Conservation (phyloP, 352 stramenopile species). For the Globisporangium rhizosaccharum region DNA sequence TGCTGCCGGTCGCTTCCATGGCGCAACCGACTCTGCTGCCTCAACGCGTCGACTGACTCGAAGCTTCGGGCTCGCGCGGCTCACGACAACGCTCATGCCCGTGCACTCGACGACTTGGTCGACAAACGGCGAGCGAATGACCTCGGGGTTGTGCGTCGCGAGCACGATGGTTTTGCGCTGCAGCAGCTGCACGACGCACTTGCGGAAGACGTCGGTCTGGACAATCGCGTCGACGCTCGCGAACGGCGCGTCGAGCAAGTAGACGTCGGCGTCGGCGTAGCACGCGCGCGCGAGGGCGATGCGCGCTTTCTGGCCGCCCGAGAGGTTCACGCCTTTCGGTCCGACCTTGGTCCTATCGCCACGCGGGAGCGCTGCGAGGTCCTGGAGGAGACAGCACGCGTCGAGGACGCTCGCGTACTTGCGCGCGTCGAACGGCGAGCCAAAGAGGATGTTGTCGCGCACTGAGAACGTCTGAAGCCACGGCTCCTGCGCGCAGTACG, state of each 20-base stretch:
- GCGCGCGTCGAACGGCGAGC: slow-evolving; percentile 45
- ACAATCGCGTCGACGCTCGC: slow-evolving; percentile 47
- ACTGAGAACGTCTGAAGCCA: slow-evolving; percentile 82
- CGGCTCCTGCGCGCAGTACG: slow-evolving; percentile 47
- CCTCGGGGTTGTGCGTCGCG: slow-evolving; percentile 44
- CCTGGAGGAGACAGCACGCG: slow-evolving; percentile 17
- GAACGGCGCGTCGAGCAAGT: slow-evolving; percentile 42
- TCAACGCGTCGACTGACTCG: slow-evolving; percentile 1
- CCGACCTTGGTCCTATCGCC: slow-evolving; percentile 49
- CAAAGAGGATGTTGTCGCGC: slow-evolving; percentile 86
- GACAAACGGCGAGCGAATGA: slow-evolving; percentile 31
- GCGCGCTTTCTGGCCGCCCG: slow-evolving; percentile 43
- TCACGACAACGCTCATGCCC: neutral
- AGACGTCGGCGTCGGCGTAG: slow-evolving; percentile 45
- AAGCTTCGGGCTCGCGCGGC: neutral
- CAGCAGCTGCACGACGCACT: slow-evolving; percentile 41
- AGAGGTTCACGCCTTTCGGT: slow-evolving; percentile 49
- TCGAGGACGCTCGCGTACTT: slow-evolving; percentile 34
- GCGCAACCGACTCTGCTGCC: neutral
- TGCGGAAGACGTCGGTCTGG: slow-evolving; percentile 45
- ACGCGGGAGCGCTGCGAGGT: slow-evolving; percentile 30
- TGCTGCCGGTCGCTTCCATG: neutral
- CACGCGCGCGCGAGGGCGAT: slow-evolving; percentile 46
- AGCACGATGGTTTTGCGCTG: slow-evolving; percentile 46
- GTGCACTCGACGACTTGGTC: slow-evolving; percentile 23